These are phyloP conservation scores for Curvularia sp. DNA, from an alignment of 2,329 filamentous ascomycete genomes.

Conservation along the genomic window DNA sequence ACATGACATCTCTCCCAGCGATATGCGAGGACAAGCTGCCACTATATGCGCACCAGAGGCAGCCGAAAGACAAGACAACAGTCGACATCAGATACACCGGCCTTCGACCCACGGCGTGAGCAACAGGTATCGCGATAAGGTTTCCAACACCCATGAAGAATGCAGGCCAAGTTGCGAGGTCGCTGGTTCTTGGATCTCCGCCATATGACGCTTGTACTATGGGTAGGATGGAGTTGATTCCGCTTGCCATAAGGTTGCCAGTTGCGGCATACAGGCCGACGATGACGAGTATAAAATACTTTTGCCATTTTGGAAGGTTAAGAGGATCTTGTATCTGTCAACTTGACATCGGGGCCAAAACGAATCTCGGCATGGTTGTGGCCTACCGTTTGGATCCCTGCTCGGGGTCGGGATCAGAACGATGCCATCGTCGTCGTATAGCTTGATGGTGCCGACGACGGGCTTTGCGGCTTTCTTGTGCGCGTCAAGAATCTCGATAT, in stretches of 20 bases:
- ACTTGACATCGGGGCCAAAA: background rate
- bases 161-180: constrained; percentile 21
- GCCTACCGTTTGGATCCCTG: constrained; percentile 21
- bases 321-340: constrained; percentile 15
- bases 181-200: constrained; percentile 15
- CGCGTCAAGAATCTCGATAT: constrained; percentile 18
- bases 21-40: constrained; percentile 18
- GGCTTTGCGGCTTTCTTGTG: constrained; percentile 23
- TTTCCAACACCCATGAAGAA: constrained; percentile 24
- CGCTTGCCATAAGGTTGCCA: constrained; percentile 20
- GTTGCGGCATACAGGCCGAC: constrained; percentile 20
- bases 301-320: constrained; percentile 21
- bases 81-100: constrained; percentile 20
- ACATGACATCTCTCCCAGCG: constrained; percentile 21
- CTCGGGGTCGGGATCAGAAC: constrained; percentile 23
- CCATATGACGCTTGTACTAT: constrained; percentile 12
- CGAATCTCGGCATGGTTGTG: background rate
- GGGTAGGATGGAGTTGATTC: constrained; percentile 21
- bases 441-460: constrained; percentile 21
- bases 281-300: constrained; percentile 20
- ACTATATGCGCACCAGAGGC: constrained; percentile 19
- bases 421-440: constrained; percentile 19
- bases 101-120: constrained; percentile 19
- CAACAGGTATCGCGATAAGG: constrained; percentile 19
- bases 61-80: constrained; percentile 16